Evolutionary conservation across 352 stramenopile genomes (phyloP).

Genomic region (Phytophthora ohioensis): DNA sequence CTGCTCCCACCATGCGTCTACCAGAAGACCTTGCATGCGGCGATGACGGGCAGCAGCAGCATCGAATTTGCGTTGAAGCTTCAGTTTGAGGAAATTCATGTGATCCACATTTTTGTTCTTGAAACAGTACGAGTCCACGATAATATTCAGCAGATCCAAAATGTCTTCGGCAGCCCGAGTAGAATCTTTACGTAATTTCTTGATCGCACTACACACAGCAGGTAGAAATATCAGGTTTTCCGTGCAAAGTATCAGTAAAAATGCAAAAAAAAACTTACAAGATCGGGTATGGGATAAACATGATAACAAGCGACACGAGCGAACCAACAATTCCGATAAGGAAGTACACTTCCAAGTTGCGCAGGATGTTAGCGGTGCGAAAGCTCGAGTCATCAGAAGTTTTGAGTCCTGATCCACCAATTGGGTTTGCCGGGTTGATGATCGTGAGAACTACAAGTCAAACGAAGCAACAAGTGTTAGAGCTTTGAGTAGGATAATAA

Average conservation of each 20-base stretch:
- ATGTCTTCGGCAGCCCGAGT: constrained; percentile 59
- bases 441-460: constrained; percentile 66
- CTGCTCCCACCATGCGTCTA: constrained; percentile 87
- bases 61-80: constrained; percentile 81
- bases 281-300: constrained; percentile 79
- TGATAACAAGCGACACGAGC: constrained; percentile 67
- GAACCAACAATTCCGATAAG: constrained; percentile 71
- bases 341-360: constrained; percentile 77
- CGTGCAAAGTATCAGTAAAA: background rate
- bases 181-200: constrained; percentile 55
- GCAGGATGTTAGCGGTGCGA: constrained; percentile 62
- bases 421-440: constrained; percentile 69
- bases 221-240: constrained; percentile 16
- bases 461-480: constrained; percentile 9
- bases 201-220: constrained; percentile 54
- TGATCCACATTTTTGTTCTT: constrained; percentile 87
- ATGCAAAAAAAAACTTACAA: constrained; percentile 55
- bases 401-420: constrained; percentile 60
- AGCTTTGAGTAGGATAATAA: background rate
- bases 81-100: constrained; percentile 82
- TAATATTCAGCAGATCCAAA: constrained; percentile 79
- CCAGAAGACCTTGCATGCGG: constrained; percentile 65
- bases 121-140: constrained; percentile 88
- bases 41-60: constrained; percentile 51
- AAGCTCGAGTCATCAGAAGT: constrained; percentile 53